These are phyloP conservation scores for Penicillium bialowiezense DNA, from an alignment of 495 filamentous ascomycete species.

Conservation along the genomic window DNA sequence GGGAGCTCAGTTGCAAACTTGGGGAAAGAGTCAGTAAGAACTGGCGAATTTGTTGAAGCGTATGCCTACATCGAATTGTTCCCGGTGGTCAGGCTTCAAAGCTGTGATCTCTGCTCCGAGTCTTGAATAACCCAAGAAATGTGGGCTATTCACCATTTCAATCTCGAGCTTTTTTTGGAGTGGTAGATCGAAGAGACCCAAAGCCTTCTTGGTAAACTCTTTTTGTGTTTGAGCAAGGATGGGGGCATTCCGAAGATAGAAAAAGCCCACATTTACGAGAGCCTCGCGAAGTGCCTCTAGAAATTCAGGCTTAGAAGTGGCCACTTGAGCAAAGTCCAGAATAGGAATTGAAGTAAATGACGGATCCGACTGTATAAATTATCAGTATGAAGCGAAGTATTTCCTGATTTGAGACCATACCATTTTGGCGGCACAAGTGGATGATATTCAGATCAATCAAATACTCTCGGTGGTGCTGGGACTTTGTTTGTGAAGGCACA, in stretches of 20 bases:
- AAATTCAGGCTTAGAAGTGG: constrained; percentile 65
- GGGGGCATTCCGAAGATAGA: constrained; percentile 85
- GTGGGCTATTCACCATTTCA: constrained; percentile 83
- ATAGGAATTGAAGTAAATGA: constrained; percentile 75
- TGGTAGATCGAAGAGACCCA: constrained; percentile 78
- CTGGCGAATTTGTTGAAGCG: background rate
- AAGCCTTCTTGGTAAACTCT: constrained; percentile 65
- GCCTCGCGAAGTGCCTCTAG: constrained; percentile 71
- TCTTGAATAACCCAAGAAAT: constrained; percentile 52
- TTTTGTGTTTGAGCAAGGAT: constrained; percentile 64
- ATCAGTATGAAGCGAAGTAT: too few species aligned
- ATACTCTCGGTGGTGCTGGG: too few species aligned
- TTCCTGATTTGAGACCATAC: constrained; percentile 1
- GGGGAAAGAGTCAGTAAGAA: background rate
- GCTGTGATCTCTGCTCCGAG: constrained; percentile 50
- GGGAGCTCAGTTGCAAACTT: constrained; percentile 62
- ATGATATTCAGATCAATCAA: too few species aligned
- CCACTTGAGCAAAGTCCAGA: constrained; percentile 69
- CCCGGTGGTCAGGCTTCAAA: constrained; percentile 50
- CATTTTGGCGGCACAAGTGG: constrained; percentile 5
- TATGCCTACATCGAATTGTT: constrained; percentile 85
- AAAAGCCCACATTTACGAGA: constrained; percentile 86
- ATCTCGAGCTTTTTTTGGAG: constrained; percentile 79
- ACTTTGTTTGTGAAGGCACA: too few species aligned
- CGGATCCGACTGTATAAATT: constrained; percentile 11